Evolutionary conservation across 2,329 filamentous ascomycete species (phyloP), one percentile per base, ranked within the genome.

Genomic region (Capronia americana): DNA sequence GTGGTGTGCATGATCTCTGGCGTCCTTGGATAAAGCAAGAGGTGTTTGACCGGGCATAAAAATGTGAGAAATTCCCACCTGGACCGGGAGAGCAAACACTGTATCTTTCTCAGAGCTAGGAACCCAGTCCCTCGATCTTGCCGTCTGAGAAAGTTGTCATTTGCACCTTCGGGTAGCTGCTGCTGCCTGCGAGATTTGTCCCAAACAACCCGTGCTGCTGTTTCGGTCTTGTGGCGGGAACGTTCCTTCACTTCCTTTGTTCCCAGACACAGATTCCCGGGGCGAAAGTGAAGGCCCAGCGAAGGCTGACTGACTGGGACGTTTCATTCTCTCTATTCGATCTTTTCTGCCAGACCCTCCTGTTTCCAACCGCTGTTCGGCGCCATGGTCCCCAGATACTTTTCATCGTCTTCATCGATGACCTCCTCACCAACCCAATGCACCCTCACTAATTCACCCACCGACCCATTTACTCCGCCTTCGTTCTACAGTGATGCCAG

Each of bases 401-500:
- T 58, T 23, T 62, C 61, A n/a, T 66, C 56, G 44, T 62, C 61
- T n/a, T 66, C 56, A 50, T 64, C 66, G 24, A 59, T 61, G 32
- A 58, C 66, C 53, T 59, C 56, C 51, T 62, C 30, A 30, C 66
- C 24, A 53, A 41, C 46, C 59, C 57, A 57, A 32, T 44, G 46
- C 44, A 67, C 59, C 55, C 65, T 69, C 53, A 57, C 62, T 57
- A 65, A 63, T 38, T 60, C 57, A 51, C 59, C 66, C 30, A 65
- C 62, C 44, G 53, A 70, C 28, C 60, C 62, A 24, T 54, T 58
- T 50, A 70, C 63, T 41, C 65, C 68, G 51, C 68, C 69, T 11
- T 73, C 70, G 8, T 64, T 64, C 65, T 69, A 70, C 65, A 72
- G 71, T 59, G 69, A 71, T 54, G 48, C 57, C 41, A 67, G 66